Conservation (phyloP, 2,329 filamentous ascomycete species). For the Tothia fuscella region DNA sequence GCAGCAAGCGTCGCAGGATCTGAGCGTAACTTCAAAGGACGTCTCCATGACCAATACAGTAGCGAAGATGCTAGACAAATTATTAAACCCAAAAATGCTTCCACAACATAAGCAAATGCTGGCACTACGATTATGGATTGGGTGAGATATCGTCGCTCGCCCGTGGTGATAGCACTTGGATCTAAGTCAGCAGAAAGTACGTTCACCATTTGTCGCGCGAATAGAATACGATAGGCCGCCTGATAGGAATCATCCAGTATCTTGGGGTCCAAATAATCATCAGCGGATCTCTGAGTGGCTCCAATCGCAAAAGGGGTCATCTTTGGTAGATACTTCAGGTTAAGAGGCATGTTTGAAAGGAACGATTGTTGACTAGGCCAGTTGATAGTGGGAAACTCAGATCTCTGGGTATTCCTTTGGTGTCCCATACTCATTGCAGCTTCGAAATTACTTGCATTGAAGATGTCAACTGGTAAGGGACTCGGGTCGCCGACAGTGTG, state of each 20-base stretch:
- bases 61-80: constrained; percentile 17
- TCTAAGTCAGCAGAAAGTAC: constrained; percentile 16
- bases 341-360: constrained; percentile 15
- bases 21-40: constrained; percentile 15
- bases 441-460: constrained; percentile 31
- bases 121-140: constrained; percentile 27
- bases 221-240: constrained; percentile 31
- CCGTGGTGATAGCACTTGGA: constrained; percentile 11
- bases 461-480: constrained; percentile 17
- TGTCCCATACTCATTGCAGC: constrained; percentile 19
- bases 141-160: constrained; percentile 15
- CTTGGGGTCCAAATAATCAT: constrained; percentile 24
- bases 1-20: constrained; percentile 27
- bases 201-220: constrained; percentile 25
- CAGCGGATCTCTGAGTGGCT: constrained; percentile 15
- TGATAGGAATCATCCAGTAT: constrained; percentile 25
- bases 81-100: constrained; percentile 21
- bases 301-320: constrained; percentile 30
- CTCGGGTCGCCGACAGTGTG: constrained; percentile 15
- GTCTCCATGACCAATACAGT: constrained; percentile 16
- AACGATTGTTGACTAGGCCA: constrained; percentile 16
- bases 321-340: constrained; percentile 16
- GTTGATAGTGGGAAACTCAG: constrained; percentile 13
- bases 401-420: constrained; percentile 10
- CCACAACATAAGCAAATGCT: constrained; percentile 26